Base-by-base conservation (phyloP, 2,329 filamentous ascomycete species). In the Calonectria ilicicola region DNA sequence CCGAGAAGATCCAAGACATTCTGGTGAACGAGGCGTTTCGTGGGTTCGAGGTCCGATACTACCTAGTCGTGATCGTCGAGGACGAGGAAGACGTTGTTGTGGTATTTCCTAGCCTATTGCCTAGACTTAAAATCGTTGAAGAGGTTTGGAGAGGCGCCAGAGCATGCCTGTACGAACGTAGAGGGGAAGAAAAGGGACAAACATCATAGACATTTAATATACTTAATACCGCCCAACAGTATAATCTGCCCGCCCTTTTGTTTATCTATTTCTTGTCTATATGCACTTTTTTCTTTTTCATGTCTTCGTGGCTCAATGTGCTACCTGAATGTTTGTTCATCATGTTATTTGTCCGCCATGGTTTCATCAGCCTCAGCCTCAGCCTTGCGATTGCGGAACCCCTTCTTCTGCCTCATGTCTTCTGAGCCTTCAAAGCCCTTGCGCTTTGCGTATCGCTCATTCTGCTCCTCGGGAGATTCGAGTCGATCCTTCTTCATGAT, bases 1-100 rank as follows among this genome's bases (percentile, higher is more conserved):
- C 96, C 0, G 94, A 93, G 53, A 93, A 95, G 84, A 97, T 99
- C 70, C 94, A 94, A 81, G 97, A 99, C 82, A 93, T 99, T 69
- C 91, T 98, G 67, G 94, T 99, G 64, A 95, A 98, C 82, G 97
- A 99, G 86, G 97, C 96, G 4, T 98, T 98, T 84, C 91, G 91
- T 70, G 96, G 96, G 0, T 98, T 98, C 80, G 95, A 96, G 84
- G 95, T 98, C 42, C 87, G 93, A 47, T 98, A 96, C 81, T 98
- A 98, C 81, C 86, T 99, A 10, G 91, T 95, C 5, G 94, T 98
- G 35, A 93, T 98, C 66, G 95, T 98, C 21, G 94, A 97, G 78
- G 95, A 93, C 2, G 96, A 98, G 84, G 90, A 93, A 67, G 93
- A 97, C 76, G 90, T 98, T 5, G 94, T 98, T 0, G 96, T 99